Conservation (phyloP, 2,329 filamentous ascomycete species). For the Phialophora expanda region DNA sequence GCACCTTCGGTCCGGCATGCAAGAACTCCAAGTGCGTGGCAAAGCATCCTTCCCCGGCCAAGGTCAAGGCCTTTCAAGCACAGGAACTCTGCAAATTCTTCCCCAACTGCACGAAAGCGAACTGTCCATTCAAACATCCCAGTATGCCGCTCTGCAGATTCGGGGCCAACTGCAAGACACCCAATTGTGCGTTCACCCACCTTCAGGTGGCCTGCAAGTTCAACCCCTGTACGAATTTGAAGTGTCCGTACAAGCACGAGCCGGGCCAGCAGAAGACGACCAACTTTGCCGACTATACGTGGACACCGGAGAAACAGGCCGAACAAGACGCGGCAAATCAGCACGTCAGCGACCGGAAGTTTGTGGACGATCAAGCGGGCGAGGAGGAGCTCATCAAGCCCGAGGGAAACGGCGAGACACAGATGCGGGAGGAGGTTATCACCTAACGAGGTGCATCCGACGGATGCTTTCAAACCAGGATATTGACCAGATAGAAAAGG, state of each 20-base stretch:
- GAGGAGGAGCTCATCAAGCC: constrained; percentile 73
- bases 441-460: constrained; percentile 16
- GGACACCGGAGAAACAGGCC: constrained; percentile 66
- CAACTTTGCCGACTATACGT: constrained; percentile 85
- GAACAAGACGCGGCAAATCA: constrained; percentile 50
- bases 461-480: neutral
- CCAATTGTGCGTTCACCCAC: constrained; percentile 90
- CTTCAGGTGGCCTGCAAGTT: constrained; percentile 83
- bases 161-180: constrained; percentile 80
- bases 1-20: constrained; percentile 86
- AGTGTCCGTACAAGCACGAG: constrained; percentile 85
- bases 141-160: constrained; percentile 87
- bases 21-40: constrained; percentile 94
- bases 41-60: constrained; percentile 88
- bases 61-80: constrained; percentile 75
- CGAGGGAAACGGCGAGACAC: constrained; percentile 41
- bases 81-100: constrained; percentile 90
- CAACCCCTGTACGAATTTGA: constrained; percentile 87
- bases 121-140: constrained; percentile 88
- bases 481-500: neutral
- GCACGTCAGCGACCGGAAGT: constrained; percentile 87
- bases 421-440: constrained; percentile 30
- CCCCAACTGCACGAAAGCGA: constrained; percentile 85
- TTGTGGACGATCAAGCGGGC: constrained; percentile 70
- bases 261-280: constrained; percentile 78